Base-by-base conservation (phyloP, 2,329 filamentous ascomycete genomes). In the Orbilia blumenaviensis region DNA sequence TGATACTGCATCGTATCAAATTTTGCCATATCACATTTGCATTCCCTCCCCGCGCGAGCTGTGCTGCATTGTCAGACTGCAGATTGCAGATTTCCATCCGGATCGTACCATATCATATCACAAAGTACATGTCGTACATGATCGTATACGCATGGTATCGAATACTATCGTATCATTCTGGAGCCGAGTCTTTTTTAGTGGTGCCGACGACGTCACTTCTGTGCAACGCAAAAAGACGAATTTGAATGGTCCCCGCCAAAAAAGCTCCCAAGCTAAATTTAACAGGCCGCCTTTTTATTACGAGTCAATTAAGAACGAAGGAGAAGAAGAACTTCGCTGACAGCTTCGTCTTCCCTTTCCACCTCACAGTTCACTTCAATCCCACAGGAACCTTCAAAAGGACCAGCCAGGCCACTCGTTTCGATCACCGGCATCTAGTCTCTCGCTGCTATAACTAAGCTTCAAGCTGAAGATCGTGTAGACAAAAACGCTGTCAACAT, bases 401-500 rank as follows among this genome's bases (percentile, higher is more conserved):
- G 25, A 10, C n/a, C n/a, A n/a, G n/a, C n/a, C 32, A 56, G 50
- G n/a, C 12, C 46, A 25, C 25, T 48, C 42, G 16, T 32, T 46
- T 23, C 44, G 7, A 29, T n/a, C 8, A 14, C 14, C 36, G 14
- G 21, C 5, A n/a, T 3, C 36, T 16, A 16, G 18, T 52, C 61
- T 52, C 50, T 56, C 46, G 32, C 23, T 67, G 25, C 36, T 66
- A 58, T 27, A 25, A 27, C 21, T n/a, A n/a, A 10, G 32, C 44
- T 32, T 64, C 61, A 34, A 32, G 23, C 23, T 46, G 18, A 23
- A 14, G 42, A 46, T 50, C 16, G 21, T 52, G 34, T n/a, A 66
- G 48, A 14, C 41, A 36, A 46, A 36, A 41, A 60, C 21, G 9
- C 38, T 6, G 56, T 56, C 66, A 69, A 76, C 27, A 86, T 86